phyloP scores from a whole-genome alignment of 352 stramenopile species.

The Phytophthora fragariaefolia region DNA sequence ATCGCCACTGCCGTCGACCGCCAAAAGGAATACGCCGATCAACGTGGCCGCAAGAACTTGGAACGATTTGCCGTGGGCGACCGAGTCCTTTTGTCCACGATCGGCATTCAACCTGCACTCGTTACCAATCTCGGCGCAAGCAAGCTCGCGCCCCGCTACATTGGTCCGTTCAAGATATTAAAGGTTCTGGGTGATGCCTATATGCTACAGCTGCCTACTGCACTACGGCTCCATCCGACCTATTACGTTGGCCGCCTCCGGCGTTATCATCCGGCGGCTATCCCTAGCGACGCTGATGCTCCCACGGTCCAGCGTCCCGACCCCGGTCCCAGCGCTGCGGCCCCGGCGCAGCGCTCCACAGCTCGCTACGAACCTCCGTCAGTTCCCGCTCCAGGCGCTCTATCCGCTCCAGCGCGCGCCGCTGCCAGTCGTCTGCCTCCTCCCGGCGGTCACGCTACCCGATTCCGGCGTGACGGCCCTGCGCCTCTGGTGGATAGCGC shows the following conservation, averaged over 20 bases:
- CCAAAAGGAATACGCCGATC: background rate
- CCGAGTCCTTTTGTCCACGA: constrained; percentile 27
- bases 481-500: constrained; percentile 4
- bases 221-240: constrained; percentile 23
- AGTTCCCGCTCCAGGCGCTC: too few species aligned
- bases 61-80: constrained; percentile 4
- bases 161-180: constrained; percentile 9
- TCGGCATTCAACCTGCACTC: constrained; percentile 1
- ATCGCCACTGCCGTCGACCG: background rate
- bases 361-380: too few species aligned
- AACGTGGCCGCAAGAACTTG: background rate
- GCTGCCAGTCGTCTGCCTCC: constrained; percentile 4
- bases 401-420: too few species aligned
- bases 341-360: background rate
- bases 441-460: background rate
- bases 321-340: background rate
- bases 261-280: constrained; percentile 5
- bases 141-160: constrained; percentile 20
- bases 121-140: constrained; percentile 13
- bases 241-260: constrained; percentile 23
- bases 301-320: background rate
- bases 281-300: background rate
- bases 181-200: constrained; percentile 18
- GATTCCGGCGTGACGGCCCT: constrained; percentile 1
- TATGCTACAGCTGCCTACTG: constrained; percentile 23